Conservation (phyloP, 306 rosid species). For the Prinsepia uniflora region DNA sequence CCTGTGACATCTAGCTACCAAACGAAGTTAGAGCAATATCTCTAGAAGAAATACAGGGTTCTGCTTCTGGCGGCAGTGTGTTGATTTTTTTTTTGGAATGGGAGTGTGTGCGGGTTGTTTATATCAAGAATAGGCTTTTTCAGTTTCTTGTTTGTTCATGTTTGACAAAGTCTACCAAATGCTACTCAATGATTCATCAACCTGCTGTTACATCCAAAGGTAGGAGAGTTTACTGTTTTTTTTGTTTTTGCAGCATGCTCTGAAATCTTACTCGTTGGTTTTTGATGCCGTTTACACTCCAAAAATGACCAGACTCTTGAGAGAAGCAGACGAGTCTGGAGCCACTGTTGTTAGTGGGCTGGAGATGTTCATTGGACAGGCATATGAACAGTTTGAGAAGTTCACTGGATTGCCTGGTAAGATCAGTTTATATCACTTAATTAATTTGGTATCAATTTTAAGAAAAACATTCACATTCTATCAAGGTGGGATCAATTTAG, state of each 20-base stretch:
- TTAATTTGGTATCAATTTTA: constrained; percentile 14
- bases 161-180: background rate
- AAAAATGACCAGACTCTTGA: constrained; percentile 72
- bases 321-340: constrained; percentile 87
- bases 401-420: constrained; percentile 91
- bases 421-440: constrained; percentile 10
- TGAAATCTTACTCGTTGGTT: constrained; percentile 65
- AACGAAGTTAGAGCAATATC: constrained; percentile 4
- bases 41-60: too few relatives aligned
- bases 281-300: constrained; percentile 95
- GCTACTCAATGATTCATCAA: background rate
- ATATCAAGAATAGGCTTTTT: too few relatives aligned
- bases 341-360: constrained; percentile 64
- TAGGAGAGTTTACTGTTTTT: constrained; percentile 21
- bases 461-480: background rate
- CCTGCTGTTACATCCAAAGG: constrained; percentile 24
- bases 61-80: too few relatives aligned
- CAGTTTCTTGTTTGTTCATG: background rate
- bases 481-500: constrained; percentile 12
- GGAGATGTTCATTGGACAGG: constrained; percentile 92
- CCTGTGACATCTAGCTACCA: background rate
- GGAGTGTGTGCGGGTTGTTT: too few relatives aligned
- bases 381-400: constrained; percentile 71
- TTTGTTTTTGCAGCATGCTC: constrained; percentile 62
- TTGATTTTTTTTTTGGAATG: too few relatives aligned